phyloP scores from a whole-genome alignment of 805 yeast species.

The Wickerhamiella australiensis region DNA sequence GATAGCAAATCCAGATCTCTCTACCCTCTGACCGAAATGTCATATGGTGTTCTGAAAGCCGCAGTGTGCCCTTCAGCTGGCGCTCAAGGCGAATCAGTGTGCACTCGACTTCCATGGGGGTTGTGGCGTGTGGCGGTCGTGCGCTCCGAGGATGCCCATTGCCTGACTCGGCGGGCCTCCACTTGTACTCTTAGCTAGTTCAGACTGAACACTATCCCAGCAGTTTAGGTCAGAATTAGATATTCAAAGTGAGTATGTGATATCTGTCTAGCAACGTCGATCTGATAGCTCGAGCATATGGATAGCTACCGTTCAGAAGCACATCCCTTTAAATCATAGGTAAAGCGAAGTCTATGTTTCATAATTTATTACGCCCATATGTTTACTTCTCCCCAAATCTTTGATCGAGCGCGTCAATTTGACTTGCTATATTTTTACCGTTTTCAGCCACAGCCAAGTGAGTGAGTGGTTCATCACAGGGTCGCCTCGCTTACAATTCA shows the following conservation, averaged over 20 bases:
- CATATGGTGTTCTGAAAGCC: slow-evolving; percentile 63
- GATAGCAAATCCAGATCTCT: slow-evolving; percentile 89
- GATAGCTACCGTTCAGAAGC: too few species aligned
- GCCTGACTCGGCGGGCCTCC: neutral
- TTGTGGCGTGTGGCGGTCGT: slow-evolving; percentile 21
- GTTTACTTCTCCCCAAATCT: too few species aligned
- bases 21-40: slow-evolving; percentile 39
- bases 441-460: too few species aligned
- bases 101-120: slow-evolving; percentile 18
- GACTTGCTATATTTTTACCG: too few species aligned
- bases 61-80: slow-evolving; percentile 46
- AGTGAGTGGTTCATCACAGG: neutral
- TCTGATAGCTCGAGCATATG: too few species aligned
- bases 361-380: too few species aligned
- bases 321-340: too few species aligned
- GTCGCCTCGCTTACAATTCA: neutral
- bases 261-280: too few species aligned
- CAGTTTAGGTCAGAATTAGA: too few species aligned
- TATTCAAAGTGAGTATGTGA: too few species aligned
- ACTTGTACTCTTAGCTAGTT: neutral
- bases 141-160: neutral
- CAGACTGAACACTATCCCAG: neutral
- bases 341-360: too few species aligned
- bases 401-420: too few species aligned
- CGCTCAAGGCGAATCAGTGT: slow-evolving; percentile 48